These are phyloP conservation scores for Ogataea neopini DNA, from an alignment of 805 yeast genomes.

Conservation along the genomic window DNA sequence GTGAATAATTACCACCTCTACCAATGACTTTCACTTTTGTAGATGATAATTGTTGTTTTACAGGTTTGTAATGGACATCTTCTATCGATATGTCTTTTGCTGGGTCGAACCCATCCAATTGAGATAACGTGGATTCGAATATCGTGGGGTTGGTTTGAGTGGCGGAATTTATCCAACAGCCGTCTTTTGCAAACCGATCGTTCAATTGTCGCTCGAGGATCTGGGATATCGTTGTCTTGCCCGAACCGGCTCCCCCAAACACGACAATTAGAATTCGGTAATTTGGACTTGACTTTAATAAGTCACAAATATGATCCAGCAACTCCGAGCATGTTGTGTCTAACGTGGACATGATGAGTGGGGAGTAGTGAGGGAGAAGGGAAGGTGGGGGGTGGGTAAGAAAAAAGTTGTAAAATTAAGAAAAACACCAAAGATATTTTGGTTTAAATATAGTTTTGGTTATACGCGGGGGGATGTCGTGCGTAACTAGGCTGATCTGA, in stretches of 20 bases:
- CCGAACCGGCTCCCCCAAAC: constrained; percentile 84
- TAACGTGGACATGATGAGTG: not conserved
- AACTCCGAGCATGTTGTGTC: not conserved
- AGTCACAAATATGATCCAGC: constrained; percentile 1
- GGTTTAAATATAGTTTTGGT: not conserved
- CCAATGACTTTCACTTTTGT: constrained; percentile 14
- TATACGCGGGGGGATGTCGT: not conserved
- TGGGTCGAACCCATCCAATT: constrained; percentile 8
- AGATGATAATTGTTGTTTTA: not conserved
- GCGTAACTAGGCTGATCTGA: too few relatives aligned
- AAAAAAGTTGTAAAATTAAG: not conserved
- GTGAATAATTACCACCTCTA: constrained; percentile 11
- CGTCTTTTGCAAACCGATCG: constrained; percentile 9
- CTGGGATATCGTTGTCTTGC: constrained; percentile 69
- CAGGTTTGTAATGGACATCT: constrained; percentile 11
- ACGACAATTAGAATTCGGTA: constrained; percentile 58
- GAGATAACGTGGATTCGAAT: not conserved
- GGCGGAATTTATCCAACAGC: not conserved
- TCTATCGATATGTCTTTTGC: constrained; percentile 24
- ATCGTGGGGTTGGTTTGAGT: not conserved
- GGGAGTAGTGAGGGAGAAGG: not conserved
- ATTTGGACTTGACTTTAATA: constrained; percentile 3
- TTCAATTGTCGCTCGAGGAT: constrained; percentile 46
- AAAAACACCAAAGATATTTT: not conserved
- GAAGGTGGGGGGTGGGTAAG: not conserved